Evolutionary conservation across 2,329 filamentous ascomycete species (phyloP).

Genomic region (Lasiodiplodia theobromae): DNA sequence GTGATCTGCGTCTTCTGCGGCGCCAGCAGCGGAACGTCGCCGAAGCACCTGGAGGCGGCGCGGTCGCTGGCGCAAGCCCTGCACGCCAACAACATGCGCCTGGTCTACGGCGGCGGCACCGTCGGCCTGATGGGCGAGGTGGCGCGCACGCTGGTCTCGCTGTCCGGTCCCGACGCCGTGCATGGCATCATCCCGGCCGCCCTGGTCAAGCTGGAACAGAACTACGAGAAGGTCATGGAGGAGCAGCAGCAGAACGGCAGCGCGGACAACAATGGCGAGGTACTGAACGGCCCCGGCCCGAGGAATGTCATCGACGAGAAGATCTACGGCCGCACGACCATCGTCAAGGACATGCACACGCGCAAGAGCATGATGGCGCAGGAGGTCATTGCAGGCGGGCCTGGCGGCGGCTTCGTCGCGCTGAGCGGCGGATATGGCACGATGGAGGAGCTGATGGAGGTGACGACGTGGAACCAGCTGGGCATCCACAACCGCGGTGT

Average conservation of each 20-base stretch:
- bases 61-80: conserved; percentile 76
- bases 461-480: conserved; percentile 93
- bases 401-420: conserved; percentile 87
- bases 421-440: conserved; percentile 92
- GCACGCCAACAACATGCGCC: conserved; percentile 76
- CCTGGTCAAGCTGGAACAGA: conserved; percentile 78
- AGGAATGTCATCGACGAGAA: conserved; percentile 62
- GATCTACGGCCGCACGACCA: conserved; percentile 81
- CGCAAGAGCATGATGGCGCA: conserved; percentile 87
- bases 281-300: conserved; percentile 44
- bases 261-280: background rate
- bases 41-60: conserved; percentile 79
- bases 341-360: conserved; percentile 95
- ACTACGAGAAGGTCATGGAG: conserved; percentile 61
- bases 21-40: conserved; percentile 74
- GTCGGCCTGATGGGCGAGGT: conserved; percentile 95
- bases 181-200: conserved; percentile 94
- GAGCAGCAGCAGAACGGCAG: background rate
- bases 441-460: conserved; percentile 92
- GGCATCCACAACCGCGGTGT: conserved; percentile 86
- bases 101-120: conserved; percentile 96
- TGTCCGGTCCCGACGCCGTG: conserved; percentile 80
- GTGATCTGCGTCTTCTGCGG: conserved; percentile 97
- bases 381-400: conserved; percentile 75
- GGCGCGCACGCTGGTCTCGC: conserved; percentile 81